phyloP scores from a whole-genome alignment of 192 early-diverging fungal species.

The Backusella australiensis region DNA sequence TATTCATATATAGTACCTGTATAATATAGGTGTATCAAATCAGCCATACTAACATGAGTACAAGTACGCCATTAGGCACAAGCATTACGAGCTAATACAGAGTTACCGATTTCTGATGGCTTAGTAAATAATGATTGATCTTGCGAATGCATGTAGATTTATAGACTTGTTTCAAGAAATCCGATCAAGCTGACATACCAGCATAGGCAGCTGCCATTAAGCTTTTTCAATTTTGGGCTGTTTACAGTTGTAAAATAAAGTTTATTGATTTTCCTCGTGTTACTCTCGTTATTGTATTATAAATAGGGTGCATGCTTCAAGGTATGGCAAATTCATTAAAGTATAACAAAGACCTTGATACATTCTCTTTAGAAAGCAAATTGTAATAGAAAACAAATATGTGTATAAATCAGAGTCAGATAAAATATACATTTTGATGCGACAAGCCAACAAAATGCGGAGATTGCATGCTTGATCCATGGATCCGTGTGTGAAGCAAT shows the following conservation, averaged over 20 bases:
- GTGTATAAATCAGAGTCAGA: not conserved
- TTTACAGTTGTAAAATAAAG: not conserved
- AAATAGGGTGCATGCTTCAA: not conserved
- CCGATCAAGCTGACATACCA: not conserved
- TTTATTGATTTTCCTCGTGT: slow-evolving; percentile 1
- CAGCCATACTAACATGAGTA: too few relatives aligned
- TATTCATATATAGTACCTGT: too few relatives aligned
- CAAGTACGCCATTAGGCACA: too few relatives aligned
- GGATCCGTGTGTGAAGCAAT: slow-evolving; percentile 1
- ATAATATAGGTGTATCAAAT: too few relatives aligned
- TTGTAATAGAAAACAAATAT: not conserved
- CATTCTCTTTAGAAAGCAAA: not conserved
- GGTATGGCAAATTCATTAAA: not conserved
- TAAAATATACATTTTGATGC: not conserved
- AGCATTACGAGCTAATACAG: too few relatives aligned
- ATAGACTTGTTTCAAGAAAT: not conserved
- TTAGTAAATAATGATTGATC: not conserved
- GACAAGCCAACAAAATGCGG: not conserved
- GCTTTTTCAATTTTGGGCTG: not conserved
- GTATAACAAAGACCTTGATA: not conserved
- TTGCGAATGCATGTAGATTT: not conserved
- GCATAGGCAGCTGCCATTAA: not conserved
- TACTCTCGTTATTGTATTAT: not conserved
- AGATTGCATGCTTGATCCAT: not conserved
- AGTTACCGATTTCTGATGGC: not conserved